Evolutionary conservation across 768 basidiomycete genomes (phyloP), one percentile per base, ranked within the genome.

Genomic region (Pilatotrama ljubarskyi): DNA sequence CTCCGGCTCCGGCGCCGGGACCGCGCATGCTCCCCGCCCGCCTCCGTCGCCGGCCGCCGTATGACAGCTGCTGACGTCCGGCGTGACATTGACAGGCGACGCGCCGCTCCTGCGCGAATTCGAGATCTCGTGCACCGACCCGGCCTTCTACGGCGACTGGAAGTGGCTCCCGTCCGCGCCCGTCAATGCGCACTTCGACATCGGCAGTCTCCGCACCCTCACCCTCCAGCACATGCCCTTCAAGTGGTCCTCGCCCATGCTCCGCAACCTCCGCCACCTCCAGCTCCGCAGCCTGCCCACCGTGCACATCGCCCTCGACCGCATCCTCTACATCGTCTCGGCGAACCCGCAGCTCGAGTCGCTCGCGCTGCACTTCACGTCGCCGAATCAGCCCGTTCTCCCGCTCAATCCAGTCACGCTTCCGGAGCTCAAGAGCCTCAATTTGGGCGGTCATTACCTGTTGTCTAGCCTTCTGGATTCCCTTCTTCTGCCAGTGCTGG

Each of bases 101-200:
- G 90, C 90, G 13, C 91, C 90, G 18, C 72, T 90, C 35, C 70
- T 93, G 42, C 80, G 75, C 63, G 90, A 91, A 69, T 92, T 93
- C 62, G 89, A 91, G 70, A 82, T 92, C 0, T 91, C 87, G 17
- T 85, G 85, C 58, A 82, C 82, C 3, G 88, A 91, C 66, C 80
- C 84, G 11, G 80, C 76, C 6, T 81, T 81, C 58, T 84, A 73
- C 25, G 67, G 76, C 17, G 88, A 91, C 47, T 91, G 88, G 90
- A 78, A 82, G 7, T 92, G 90, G 90, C 77, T 90, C 17, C 89
- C 88, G 1, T 86, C 80, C 20, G 75, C 76, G 5, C 71, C 73
- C 18, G 72, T 76, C 3, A 70, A 67, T 51, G 66, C 71, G 20
- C 53, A 69, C 14, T 61, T 72, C 43, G 59, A 71, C 22, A 76